These are phyloP conservation scores for Lasiodiplodia sp. DNA, from an alignment of 2,329 filamentous ascomycete genomes.

Conservation along the genomic window DNA sequence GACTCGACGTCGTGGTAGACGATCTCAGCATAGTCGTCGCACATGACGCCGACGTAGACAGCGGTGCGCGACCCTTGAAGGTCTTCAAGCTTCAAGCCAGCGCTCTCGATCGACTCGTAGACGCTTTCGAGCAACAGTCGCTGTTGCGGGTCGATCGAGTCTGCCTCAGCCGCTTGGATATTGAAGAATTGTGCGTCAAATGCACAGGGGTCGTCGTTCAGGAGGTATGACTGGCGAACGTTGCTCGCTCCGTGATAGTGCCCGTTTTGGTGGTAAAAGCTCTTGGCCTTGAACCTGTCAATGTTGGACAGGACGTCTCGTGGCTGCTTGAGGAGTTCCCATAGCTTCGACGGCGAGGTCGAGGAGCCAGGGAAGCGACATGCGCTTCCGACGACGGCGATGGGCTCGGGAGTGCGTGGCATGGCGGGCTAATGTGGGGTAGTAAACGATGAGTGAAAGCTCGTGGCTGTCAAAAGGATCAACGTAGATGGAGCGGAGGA, in stretches of 20 bases:
- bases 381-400: constrained; percentile 51
- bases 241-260: constrained; percentile 23
- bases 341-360: constrained; percentile 39
- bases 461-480: too few species aligned
- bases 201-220: constrained; percentile 31
- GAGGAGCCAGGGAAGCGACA: constrained; percentile 39
- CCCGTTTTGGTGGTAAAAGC: constrained; percentile 32
- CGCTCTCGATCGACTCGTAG: constrained; percentile 31
- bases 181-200: too few species aligned
- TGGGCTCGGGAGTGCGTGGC: constrained; percentile 32
- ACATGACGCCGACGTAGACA: constrained; percentile 14
- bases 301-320: constrained; percentile 40
- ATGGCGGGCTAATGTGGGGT: too few species aligned
- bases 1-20: too few species aligned
- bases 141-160: too few species aligned
- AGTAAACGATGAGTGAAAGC: too few species aligned
- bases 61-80: constrained; percentile 28
- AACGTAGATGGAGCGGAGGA: too few species aligned
- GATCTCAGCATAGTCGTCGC: too few species aligned
- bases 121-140: constrained; percentile 31
- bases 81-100: constrained; percentile 13
- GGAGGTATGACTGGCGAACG: constrained; percentile 29
- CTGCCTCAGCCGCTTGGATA: too few species aligned
- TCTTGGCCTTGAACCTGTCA: constrained; percentile 42
- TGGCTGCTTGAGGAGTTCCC: constrained; percentile 38